Conservation (phyloP, 768 basidiomycete species). For the Grammothele lineata region DNA sequence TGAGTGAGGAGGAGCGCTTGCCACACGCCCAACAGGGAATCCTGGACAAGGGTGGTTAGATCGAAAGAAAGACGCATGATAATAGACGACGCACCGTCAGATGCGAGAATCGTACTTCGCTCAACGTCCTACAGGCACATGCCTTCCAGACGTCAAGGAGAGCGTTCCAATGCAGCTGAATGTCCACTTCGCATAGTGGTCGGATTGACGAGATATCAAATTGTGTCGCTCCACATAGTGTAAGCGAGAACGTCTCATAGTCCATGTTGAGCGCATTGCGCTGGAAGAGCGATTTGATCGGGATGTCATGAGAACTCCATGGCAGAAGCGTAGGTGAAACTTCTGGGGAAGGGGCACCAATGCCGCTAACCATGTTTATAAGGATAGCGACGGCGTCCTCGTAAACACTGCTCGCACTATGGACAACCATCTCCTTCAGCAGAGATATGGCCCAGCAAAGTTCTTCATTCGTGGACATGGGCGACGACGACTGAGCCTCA, state of each 20-base stretch:
- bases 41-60: slow-evolving; percentile 34
- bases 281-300: slow-evolving; percentile 35
- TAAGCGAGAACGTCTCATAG: too few relatives aligned
- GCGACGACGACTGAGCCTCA: neutral
- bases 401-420: slow-evolving; percentile 22
- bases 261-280: slow-evolving; percentile 37
- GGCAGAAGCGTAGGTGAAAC: neutral
- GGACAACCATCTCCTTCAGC: slow-evolving; percentile 35
- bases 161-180: slow-evolving; percentile 34
- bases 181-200: slow-evolving; percentile 35
- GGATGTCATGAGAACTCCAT: slow-evolving; percentile 1
- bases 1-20: slow-evolving; percentile 51
- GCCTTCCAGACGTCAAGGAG: slow-evolving; percentile 31
- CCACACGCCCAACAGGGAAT: slow-evolving; percentile 44
- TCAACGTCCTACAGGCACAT: slow-evolving; percentile 3
- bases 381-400: slow-evolving; percentile 33
- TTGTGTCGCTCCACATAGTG: slow-evolving; percentile 22
- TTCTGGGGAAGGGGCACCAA: slow-evolving; percentile 19
- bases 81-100: too few relatives aligned
- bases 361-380: slow-evolving; percentile 29
- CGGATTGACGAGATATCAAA: slow-evolving; percentile 25
- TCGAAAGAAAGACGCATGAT: too few relatives aligned
- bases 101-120: too few relatives aligned
- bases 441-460: slow-evolving; percentile 35
- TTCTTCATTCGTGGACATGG: slow-evolving; percentile 10